Base-by-base conservation (phyloP, 73 alveolate species). In the Paramecium sexaurelia region DNA sequence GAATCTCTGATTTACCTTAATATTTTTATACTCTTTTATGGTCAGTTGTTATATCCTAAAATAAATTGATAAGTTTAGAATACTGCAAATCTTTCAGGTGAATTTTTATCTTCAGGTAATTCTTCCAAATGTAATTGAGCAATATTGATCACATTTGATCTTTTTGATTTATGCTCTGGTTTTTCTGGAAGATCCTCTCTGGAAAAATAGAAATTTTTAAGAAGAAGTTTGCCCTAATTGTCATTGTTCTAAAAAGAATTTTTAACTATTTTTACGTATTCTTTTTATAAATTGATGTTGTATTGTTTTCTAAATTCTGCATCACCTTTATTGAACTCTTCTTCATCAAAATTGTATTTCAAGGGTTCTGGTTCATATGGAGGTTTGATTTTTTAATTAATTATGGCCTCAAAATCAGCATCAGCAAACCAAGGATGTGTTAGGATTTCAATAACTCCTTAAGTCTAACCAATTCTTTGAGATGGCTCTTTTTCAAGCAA, bases 401-500 rank as follows among this genome's bases (percentile, higher is more conserved):
- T 61, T 32, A 92, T 56, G n/a, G 43, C 92, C 5, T 71, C 92
- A 32, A 67, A 87, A 35, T 92, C 91, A 2, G 85, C 75, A 10
- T 55, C 68, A 17, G 45, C 57, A 43, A 92, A 92, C 86, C 92
- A 92, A 7, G 88, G 84, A 61, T 86, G 95, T 15, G 85, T 90
- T 19, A 85, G 36, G 29, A 92, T 89, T 36, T 92, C 95, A 61
- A 51, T 40, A 1, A 89, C 66, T 0, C 95, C 95, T 40, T 61
- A 39, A 32, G 37, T 55, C 9, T 94, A 71, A 6, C 99, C 99
- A 71, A 97, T 32, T 92, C 99, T 95, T 88, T 92, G 57, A 36
- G 41, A 47, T 1, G 99, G 99, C 29, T 97, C 96, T 92, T 97
- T 97, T 17, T 82, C 93, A 6, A 97, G 85, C 55, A 97, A 91